Evolutionary conservation across 177 flowering plant genomes (phyloP), one percentile per base, ranked within the genome.

Genomic region (Vitis hybrid): DNA sequence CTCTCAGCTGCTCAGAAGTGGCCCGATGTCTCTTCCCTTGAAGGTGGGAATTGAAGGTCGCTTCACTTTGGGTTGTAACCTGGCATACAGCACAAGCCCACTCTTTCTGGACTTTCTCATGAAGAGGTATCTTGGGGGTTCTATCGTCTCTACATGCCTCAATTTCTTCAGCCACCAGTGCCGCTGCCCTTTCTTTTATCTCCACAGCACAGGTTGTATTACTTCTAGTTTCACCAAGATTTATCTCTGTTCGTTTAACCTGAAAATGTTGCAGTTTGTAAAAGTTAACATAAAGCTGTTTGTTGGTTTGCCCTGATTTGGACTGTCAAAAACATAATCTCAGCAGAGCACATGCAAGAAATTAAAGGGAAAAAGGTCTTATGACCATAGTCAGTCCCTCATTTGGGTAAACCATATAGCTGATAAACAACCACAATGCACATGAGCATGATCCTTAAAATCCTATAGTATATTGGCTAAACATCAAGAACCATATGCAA

Each of bases 11-110:
- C 55, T 69, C 52, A 35, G 10, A 52, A 27, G 74, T 59, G 10
- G 69, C 67, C 65, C 60, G 64, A 62, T 79, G 82, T 59, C 64
- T 72, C 40, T 24, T 72, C 10, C 82, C 82, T 40, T 40, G 60
- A 49, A 73, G 51, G 60, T 79, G 82, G 19, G 46, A 17, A 21
- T 30, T 32, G 11, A 80, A 27, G 17, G 9, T 40, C 15, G 11
- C 24, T 70, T 76, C 70, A 30, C 64, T 48, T 18, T 51, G n/a
- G 10, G 69, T 58, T 3, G 18, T 74, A 40, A 71, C 74, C 11
- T 60, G 57, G 19, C 74, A 72, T 13, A 66, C 30, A 6, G 68
- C 67, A 71, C 64, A 75, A 17, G 68, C 48, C 73, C 68, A 71
- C 40, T 63, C 58, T 48, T 65, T 64, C 17, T 71, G 74, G n/a